Evolutionary conservation across 2,329 filamentous ascomycete genomes (phyloP).

Genomic region (Stagonosporopsis cucurbitacearum): DNA sequence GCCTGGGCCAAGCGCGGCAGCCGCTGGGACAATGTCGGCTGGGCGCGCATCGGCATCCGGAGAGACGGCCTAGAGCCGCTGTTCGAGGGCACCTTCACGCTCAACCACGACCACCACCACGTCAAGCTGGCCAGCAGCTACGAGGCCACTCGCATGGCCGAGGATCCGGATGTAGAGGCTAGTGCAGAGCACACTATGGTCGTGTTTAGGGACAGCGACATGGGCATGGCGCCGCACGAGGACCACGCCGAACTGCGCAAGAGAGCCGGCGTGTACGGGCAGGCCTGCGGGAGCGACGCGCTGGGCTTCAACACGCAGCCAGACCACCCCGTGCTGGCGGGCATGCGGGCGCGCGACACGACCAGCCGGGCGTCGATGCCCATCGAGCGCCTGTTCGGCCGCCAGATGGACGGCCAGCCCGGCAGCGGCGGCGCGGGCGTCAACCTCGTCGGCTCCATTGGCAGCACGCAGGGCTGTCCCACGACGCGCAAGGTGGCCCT

Average conservation of each 20-base stretch:
- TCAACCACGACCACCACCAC: constrained; percentile 85
- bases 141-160: constrained; percentile 68
- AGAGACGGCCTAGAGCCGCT: constrained; percentile 78
- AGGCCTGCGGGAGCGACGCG: constrained; percentile 73
- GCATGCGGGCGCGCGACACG: constrained; percentile 59
- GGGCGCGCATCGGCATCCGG: constrained; percentile 81
- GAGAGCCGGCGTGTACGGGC: constrained; percentile 46
- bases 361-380: constrained; percentile 64
- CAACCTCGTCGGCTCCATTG: constrained; percentile 80
- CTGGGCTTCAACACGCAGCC: constrained; percentile 79
- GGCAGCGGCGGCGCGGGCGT: constrained; percentile 78
- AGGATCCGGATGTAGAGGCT: constrained; percentile 70
- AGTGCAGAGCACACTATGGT: constrained; percentile 79
- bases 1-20: constrained; percentile 77
- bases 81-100: constrained; percentile 88
- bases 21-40: constrained; percentile 83
- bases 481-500: constrained; percentile 89
- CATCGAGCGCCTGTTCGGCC: constrained; percentile 71
- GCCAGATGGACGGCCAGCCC: constrained; percentile 70
- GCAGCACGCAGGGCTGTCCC: constrained; percentile 83
- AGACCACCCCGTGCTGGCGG: constrained; percentile 69
- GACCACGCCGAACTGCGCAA: constrained; percentile 69
- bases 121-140: constrained; percentile 80
- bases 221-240: constrained; percentile 54
- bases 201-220: constrained; percentile 89